Evolutionary conservation across 2,329 filamentous ascomycete genomes (phyloP).

Genomic region (Colletotrichum costaricense): DNA sequence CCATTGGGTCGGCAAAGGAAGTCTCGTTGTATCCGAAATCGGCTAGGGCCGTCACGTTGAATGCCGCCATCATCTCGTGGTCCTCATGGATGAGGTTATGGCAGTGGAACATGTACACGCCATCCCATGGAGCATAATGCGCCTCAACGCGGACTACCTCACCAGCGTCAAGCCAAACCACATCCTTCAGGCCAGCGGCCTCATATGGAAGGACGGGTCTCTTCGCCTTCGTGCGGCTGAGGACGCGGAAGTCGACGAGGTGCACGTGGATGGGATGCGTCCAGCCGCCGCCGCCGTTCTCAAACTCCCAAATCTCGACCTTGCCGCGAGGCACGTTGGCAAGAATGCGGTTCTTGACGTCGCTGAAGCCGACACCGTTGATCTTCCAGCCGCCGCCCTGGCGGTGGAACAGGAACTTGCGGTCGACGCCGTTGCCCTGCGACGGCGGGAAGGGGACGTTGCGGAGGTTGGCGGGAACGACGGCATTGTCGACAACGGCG

Average conservation of each 20-base stretch:
- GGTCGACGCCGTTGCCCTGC: conserved; percentile 49
- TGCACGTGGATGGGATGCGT: conserved; percentile 69
- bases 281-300: conserved; percentile 61
- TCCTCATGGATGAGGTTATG: conserved; percentile 60
- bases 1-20: conserved; percentile 51
- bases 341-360: conserved; percentile 59
- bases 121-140: conserved; percentile 64
- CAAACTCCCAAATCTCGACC: conserved; percentile 61
- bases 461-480: conserved; percentile 47
- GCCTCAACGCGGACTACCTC: conserved; percentile 64
- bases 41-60: conserved; percentile 52
- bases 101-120: conserved; percentile 62
- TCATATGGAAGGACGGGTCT: conserved; percentile 63
- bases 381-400: conserved; percentile 59
- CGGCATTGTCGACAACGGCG: conserved; percentile 48
- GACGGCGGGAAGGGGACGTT: conserved; percentile 51
- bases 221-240: conserved; percentile 56
- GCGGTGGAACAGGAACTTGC: conserved; percentile 58
- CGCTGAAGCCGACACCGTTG: conserved; percentile 60
- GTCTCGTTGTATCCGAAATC: conserved; percentile 53
- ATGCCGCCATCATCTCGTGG: conserved; percentile 59
- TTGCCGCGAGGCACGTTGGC: conserved; percentile 58
- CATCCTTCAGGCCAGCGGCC: conserved; percentile 65
- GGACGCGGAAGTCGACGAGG: conserved; percentile 67
- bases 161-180: conserved; percentile 63